Conservation (phyloP, 345 rosid genomes). For the Nasturtium officinale region DNA sequence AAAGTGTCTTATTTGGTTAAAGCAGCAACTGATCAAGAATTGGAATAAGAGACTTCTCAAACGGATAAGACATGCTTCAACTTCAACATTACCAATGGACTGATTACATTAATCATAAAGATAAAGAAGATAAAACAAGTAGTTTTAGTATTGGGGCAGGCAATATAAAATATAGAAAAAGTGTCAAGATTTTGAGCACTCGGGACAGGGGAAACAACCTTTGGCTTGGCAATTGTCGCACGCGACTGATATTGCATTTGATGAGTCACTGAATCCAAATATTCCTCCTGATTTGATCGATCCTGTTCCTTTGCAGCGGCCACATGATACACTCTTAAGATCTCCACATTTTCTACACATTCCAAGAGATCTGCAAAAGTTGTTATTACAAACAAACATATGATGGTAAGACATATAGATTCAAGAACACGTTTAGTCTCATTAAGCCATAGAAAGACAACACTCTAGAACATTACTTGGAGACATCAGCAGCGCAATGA, state of each 20-base stretch:
- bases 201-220: constrained; percentile 76
- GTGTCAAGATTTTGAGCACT: constrained; percentile 57
- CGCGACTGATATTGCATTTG: constrained; percentile 35
- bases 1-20: not conserved
- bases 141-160: constrained; percentile 12
- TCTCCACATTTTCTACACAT: constrained; percentile 89
- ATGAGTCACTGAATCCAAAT: constrained; percentile 47
- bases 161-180: not conserved
- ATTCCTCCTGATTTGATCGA: constrained; percentile 56
- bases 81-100: constrained; percentile 6
- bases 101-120: constrained; percentile 7
- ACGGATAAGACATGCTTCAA: constrained; percentile 1
- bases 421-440: not conserved
- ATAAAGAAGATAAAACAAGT: constrained; percentile 22
- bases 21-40: constrained; percentile 12
- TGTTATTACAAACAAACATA: constrained; percentile 2
- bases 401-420: not conserved
- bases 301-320: constrained; percentile 79
- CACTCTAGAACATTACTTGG: not conserved
- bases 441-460: not conserved
- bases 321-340: constrained; percentile 73
- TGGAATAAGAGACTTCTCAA: constrained; percentile 2
- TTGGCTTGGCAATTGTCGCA: constrained; percentile 68
- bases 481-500: not conserved
- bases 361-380: constrained; percentile 66